Evolutionary conservation across 495 filamentous ascomycete genomes (phyloP).

Genomic region (Rostrohypoxylon terebratum): DNA sequence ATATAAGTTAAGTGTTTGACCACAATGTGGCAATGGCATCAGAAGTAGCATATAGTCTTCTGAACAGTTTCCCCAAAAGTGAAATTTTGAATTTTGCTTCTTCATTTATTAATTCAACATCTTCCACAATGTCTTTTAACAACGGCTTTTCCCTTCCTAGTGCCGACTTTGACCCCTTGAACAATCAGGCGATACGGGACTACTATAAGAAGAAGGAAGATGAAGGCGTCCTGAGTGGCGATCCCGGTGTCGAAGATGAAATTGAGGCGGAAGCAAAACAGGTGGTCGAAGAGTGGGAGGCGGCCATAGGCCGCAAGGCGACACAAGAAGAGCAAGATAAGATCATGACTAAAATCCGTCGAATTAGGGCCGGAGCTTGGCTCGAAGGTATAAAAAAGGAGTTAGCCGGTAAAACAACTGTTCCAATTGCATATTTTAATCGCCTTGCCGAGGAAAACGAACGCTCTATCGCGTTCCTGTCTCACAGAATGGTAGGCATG

Average conservation of each 20-base stretch:
- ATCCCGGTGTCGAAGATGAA: background rate
- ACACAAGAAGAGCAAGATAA: slow-evolving; percentile 13
- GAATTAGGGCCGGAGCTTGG: slow-evolving; percentile 30
- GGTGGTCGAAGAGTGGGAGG: slow-evolving; percentile 11
- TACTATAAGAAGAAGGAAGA: slow-evolving; percentile 6
- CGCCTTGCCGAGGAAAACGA: slow-evolving; percentile 39
- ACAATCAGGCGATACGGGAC: background rate
- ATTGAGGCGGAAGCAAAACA: background rate
- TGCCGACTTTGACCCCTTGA: slow-evolving; percentile 23
- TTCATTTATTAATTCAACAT: too few species aligned
- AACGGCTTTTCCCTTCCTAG: slow-evolving; percentile 27
- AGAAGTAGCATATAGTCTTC: too few species aligned
- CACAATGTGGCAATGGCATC: too few species aligned
- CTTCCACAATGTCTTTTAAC: background rate
- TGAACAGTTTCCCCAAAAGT: too few species aligned
- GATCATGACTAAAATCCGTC: slow-evolving; percentile 6
- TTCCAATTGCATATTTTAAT: slow-evolving; percentile 40
- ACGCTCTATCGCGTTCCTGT: background rate
- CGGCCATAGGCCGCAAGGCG: background rate
- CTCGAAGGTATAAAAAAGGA: slow-evolving; percentile 29
- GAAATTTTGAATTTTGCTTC: too few species aligned
- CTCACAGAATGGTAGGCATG: slow-evolving; percentile 2
- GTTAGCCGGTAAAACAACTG: slow-evolving; percentile 14
- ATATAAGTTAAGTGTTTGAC: too few species aligned
- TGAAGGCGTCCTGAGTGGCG: background rate